Percentiles rank a stretch among this genome's conserved stretches.
phyloP scores from a whole-genome alignment of 73 alveolate species.

The Paramecium pentaurelia region DNA sequence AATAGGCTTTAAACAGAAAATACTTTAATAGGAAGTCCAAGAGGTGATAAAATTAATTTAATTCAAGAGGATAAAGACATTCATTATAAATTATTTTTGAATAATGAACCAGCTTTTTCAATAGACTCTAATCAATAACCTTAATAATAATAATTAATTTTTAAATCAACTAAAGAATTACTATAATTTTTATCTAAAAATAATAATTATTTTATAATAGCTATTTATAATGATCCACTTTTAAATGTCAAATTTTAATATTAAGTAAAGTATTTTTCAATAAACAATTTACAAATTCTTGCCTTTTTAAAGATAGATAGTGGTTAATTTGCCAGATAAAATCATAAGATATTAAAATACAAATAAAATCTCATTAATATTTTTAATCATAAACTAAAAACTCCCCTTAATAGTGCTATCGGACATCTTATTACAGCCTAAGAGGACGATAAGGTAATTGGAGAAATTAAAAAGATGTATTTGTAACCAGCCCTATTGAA shows the following conservation, averaged over 20 bases:
- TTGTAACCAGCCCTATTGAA: background rate
- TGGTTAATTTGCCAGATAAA: background rate
- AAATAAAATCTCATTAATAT: background rate
- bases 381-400: constrained; percentile 23
- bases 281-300: background rate
- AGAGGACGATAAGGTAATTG: background rate
- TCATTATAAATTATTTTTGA: background rate
- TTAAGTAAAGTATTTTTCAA: background rate
- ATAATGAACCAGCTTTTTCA: background rate
- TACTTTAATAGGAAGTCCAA: background rate
- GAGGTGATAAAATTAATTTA: background rate
- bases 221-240: background rate
- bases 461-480: background rate
- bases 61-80: background rate
- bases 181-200: background rate
- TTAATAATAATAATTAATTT: background rate
- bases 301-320: background rate
- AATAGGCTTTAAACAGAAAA: background rate
- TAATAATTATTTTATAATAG: background rate
- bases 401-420: constrained; percentile 13
- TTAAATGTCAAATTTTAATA: background rate
- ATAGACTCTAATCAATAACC: background rate
- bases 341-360: background rate
- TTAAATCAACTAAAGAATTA: background rate
- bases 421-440: constrained; percentile 9